Percentiles rank a stretch among this genome's conserved stretches.
These are phyloP conservation scores for Pseudoneurospora amorphoporcata DNA, from an alignment of 495 filamentous ascomycete genomes.

Conservation along the genomic window DNA sequence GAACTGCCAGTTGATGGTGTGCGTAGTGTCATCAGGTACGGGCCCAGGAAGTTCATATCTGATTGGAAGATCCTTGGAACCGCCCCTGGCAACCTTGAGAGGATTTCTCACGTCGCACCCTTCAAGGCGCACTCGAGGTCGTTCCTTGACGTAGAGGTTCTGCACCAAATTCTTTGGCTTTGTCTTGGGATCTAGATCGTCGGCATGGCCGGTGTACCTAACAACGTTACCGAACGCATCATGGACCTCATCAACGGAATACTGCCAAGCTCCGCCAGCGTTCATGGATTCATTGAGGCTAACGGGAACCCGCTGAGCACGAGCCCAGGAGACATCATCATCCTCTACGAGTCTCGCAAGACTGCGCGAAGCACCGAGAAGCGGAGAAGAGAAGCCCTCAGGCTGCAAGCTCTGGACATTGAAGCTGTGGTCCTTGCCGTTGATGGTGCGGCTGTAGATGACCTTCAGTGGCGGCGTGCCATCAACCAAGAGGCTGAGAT, in stretches of 20 bases:
- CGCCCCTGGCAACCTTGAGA: slow-evolving; percentile 71
- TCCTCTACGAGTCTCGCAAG: slow-evolving; percentile 43
- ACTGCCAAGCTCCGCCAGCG: slow-evolving; percentile 69
- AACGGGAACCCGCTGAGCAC: slow-evolving; percentile 59
- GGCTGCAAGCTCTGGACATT: slow-evolving; percentile 87
- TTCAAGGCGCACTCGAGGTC: slow-evolving; percentile 57
- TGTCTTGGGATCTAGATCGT: slow-evolving; percentile 51
- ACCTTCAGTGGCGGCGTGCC: slow-evolving; percentile 88
- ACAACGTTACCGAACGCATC: slow-evolving; percentile 84
- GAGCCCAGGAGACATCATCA: slow-evolving; percentile 71
- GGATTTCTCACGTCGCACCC: slow-evolving; percentile 70
- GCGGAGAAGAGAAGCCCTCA: slow-evolving; percentile 70
- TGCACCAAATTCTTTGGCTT: slow-evolving; percentile 59
- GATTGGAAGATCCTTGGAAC: slow-evolving; percentile 57
- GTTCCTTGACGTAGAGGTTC: slow-evolving; percentile 73
- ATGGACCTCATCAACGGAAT: slow-evolving; percentile 80
- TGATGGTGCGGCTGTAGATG: slow-evolving; percentile 77
- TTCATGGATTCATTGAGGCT: slow-evolving; percentile 81
- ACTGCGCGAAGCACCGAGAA: slow-evolving; percentile 46
- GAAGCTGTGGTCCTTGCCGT: slow-evolving; percentile 60
- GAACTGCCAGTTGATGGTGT: slow-evolving; percentile 57
- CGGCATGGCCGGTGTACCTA: slow-evolving; percentile 58
- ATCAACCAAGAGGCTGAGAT: slow-evolving; percentile 68
- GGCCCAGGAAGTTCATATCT: slow-evolving; percentile 53
- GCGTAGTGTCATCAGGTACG: slow-evolving; percentile 41